Conservation (phyloP, 2,329 filamentous ascomycete genomes). For the Colletotrichum karsti region DNA sequence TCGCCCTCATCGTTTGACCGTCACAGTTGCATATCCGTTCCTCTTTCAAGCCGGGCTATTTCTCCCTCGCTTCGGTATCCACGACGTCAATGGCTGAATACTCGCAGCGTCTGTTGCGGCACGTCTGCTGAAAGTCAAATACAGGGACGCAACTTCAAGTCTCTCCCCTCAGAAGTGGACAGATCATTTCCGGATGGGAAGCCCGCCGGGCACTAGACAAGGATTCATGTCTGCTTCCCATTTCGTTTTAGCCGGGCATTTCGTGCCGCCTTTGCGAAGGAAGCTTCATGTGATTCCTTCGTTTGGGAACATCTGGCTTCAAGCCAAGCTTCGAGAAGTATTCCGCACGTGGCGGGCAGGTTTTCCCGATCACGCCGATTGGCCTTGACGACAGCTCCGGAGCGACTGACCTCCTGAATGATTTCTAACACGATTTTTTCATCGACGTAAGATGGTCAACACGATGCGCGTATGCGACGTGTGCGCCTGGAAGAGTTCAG, state of each 20-base stretch:
- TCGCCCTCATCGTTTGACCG: no score
- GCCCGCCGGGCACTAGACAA: not conserved
- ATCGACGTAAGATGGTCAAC: not conserved
- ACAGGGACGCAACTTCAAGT: not conserved
- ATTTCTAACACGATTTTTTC: not conserved
- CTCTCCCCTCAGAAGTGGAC: not conserved
- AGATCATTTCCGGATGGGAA: not conserved
- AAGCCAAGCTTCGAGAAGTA: constrained; percentile 22
- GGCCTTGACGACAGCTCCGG: not conserved
- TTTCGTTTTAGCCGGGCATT: not conserved
- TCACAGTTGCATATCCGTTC: no score
- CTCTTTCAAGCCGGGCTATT: no score
- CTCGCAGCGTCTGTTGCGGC: constrained; percentile 8
- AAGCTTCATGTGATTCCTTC: not conserved
- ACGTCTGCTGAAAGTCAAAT: constrained; percentile 41
- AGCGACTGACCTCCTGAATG: not conserved
- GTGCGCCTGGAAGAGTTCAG: not conserved
- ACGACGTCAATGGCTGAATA: no score
- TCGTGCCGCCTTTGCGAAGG: constrained; percentile 2
- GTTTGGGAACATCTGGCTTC: not conserved
- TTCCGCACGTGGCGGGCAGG: not conserved
- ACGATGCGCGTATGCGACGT: not conserved
- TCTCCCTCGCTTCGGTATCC: no score
- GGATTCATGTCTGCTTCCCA: not conserved
- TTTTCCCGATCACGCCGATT: not conserved